Evolutionary conservation across 805 yeast genomes (phyloP).

Genomic region (Teunomyces gatunensis): DNA sequence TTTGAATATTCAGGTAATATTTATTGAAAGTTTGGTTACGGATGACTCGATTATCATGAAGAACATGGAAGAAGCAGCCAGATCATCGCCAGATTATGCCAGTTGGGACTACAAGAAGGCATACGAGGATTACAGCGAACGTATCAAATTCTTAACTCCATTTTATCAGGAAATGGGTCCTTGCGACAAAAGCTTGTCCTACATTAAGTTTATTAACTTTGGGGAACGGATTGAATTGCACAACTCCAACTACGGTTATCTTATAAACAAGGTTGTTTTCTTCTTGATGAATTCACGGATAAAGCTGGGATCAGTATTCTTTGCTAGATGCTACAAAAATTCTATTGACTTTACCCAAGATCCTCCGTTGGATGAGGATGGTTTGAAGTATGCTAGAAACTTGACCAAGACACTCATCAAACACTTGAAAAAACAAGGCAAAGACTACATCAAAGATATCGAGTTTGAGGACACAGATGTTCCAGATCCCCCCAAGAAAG

Average conservation of each 20-base stretch:
- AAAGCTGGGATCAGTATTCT: slow-evolving; percentile 85
- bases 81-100: slow-evolving; percentile 81
- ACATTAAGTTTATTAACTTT: slow-evolving; percentile 84
- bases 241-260: slow-evolving; percentile 81
- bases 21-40: slow-evolving; percentile 84
- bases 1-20: slow-evolving; percentile 70
- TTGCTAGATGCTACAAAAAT: slow-evolving; percentile 73
- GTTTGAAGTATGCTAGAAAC: slow-evolving; percentile 61
- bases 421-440: slow-evolving; percentile 35
- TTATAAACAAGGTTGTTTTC: slow-evolving; percentile 86
- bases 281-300: slow-evolving; percentile 88
- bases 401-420: slow-evolving; percentile 56
- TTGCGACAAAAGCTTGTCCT: slow-evolving; percentile 51
- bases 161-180: slow-evolving; percentile 72
- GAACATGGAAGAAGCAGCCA: slow-evolving; percentile 77
- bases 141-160: slow-evolving; percentile 66
- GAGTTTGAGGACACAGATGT: neutral
- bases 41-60: slow-evolving; percentile 64
- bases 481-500: slow-evolving; percentile 9
- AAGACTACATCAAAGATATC: slow-evolving; percentile 23
- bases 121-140: slow-evolving; percentile 67
- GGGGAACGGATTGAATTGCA: slow-evolving; percentile 81
- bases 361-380: slow-evolving; percentile 77
- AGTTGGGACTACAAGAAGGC: slow-evolving; percentile 77
- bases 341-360: slow-evolving; percentile 66